These are phyloP conservation scores for Sclerotinia subarctica DNA, from an alignment of 2,329 filamentous ascomycete genomes.

Conservation along the genomic window DNA sequence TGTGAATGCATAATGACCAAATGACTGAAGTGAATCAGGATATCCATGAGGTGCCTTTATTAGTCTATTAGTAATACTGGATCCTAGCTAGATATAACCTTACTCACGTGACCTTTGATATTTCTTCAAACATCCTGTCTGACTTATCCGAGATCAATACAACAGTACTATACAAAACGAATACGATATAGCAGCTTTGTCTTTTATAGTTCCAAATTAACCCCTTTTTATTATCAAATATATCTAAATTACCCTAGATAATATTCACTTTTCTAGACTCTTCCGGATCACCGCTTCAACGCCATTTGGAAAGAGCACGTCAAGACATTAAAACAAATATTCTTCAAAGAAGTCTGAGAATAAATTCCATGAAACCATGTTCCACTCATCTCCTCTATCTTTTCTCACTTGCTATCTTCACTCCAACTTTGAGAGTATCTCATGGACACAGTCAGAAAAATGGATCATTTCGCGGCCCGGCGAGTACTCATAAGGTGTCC, in stretches of 20 bases:
- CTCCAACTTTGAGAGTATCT: not conserved
- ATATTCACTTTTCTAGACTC: not conserved
- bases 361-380: not conserved
- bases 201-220: no score
- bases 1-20: no score
- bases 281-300: not conserved
- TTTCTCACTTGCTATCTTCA: no score
- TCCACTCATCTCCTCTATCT: not conserved
- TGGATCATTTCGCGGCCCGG: not conserved
- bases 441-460: not conserved
- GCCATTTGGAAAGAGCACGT: no score
- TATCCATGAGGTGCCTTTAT: no score
- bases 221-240: not conserved
- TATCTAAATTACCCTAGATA: not conserved
- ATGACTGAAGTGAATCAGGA: no score
- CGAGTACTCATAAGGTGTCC: no score
- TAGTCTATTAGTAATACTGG: no score
- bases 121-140: not conserved
- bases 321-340: not conserved
- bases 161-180: no score
- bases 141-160: not conserved
- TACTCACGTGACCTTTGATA: not conserved
- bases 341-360: not conserved
- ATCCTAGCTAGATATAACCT: not conserved
- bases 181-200: no score